Percentiles rank a stretch among this genome's conserved stretches.
phyloP scores from a whole-genome alignment of 768 basidiomycete genomes.

The Boletus insuetus region DNA sequence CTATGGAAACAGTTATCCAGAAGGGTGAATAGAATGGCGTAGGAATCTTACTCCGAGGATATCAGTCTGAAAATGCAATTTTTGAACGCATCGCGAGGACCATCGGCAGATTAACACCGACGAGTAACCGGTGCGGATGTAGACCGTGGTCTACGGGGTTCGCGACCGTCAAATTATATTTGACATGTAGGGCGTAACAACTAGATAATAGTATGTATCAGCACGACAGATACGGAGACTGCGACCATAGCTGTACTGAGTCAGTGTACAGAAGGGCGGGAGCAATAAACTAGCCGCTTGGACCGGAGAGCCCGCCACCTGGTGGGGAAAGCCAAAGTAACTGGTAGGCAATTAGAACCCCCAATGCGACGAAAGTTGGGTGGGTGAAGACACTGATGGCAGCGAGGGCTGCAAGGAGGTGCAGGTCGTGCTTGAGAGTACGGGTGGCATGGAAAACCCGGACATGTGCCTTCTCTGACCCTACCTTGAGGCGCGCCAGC shows the following conservation, averaged over 20 bases:
- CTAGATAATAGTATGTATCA: conserved; percentile 32
- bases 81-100: conserved; percentile 22
- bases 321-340: conserved; percentile 15
- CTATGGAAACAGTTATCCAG: conserved; percentile 17
- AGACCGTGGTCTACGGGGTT: conserved; percentile 40
- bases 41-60: conserved; percentile 15
- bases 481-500: not conserved
- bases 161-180: conserved; percentile 34
- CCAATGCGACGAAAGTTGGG: conserved; percentile 36
- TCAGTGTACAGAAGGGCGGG: conserved; percentile 24
- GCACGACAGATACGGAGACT: conserved; percentile 18
- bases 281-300: conserved; percentile 9
- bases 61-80: conserved; percentile 11
- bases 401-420: conserved; percentile 25
- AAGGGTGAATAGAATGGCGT: not conserved
- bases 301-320: conserved; percentile 7
- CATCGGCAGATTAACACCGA: conserved; percentile 39
- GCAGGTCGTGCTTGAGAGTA: conserved; percentile 17
- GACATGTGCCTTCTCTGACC: not conserved
- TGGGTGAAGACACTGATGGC: conserved; percentile 34
- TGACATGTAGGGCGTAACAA: conserved; percentile 38
- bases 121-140: conserved; percentile 40
- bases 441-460: not conserved
- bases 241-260: conserved; percentile 13
- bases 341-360: conserved; percentile 31